These are phyloP conservation scores for Fonsecaea pugnacius DNA, from an alignment of 2,329 filamentous ascomycete genomes.

Conservation along the genomic window DNA sequence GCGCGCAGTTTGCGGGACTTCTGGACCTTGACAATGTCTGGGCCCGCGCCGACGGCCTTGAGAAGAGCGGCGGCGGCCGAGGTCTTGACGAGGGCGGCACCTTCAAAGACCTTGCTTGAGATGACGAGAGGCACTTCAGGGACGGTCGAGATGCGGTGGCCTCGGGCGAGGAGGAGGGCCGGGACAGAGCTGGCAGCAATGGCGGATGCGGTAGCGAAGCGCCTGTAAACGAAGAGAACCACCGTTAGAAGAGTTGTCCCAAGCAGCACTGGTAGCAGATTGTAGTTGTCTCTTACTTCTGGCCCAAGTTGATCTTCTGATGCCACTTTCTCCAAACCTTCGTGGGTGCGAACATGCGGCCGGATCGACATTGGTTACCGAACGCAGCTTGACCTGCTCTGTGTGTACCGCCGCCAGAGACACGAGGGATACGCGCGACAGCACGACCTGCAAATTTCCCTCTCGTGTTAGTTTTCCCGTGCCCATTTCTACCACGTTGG, in stretches of 20 bases:
- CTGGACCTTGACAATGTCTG: constrained; percentile 94
- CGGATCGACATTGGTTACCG: constrained; percentile 99
- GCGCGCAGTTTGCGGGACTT: constrained; percentile 95
- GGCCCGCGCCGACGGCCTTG: constrained; percentile 84
- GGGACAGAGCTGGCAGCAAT: constrained; percentile 94
- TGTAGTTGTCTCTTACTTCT: constrained; percentile 69
- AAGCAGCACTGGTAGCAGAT: constrained; percentile 20
- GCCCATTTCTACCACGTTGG: constrained; percentile 23
- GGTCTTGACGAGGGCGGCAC: constrained; percentile 82
- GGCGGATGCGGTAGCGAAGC: constrained; percentile 96
- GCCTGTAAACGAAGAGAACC: constrained; percentile 58
- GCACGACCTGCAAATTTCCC: constrained; percentile 72
- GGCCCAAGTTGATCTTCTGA: constrained; percentile 98
- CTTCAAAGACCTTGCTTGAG: constrained; percentile 85
- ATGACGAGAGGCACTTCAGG: constrained; percentile 97
- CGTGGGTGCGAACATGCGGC: constrained; percentile 99
- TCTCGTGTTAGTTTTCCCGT: constrained; percentile 20
- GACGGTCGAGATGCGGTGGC: constrained; percentile 89
- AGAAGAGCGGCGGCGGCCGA: constrained; percentile 83
- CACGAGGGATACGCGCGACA: constrained; percentile 99
- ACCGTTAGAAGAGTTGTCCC: constrained; percentile 27
- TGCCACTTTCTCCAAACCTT: constrained; percentile 99
- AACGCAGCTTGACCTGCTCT: constrained; percentile 99
- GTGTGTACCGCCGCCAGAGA: constrained; percentile 99
- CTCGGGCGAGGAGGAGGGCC: constrained; percentile 93